Base-by-base conservation (phyloP, 768 basidiomycete species). In the Russula foetens region DNA sequence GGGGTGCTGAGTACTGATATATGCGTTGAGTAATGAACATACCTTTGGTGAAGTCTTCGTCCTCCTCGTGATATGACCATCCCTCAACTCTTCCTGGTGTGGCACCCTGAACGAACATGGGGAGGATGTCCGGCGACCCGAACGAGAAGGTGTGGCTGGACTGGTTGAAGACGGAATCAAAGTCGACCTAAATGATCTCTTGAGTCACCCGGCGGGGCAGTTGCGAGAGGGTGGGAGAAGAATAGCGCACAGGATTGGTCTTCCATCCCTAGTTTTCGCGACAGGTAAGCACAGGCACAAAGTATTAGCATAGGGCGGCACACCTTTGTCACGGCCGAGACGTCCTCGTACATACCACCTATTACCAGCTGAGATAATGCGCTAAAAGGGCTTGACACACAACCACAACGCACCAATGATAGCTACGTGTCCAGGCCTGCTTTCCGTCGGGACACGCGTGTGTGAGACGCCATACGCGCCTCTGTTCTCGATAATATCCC, bases 281-380 rank as follows among this genome's bases (percentile, higher is more conserved):
- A 59, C 53, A 60, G 24, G 67, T 60, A 52, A 63, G 56, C 56
- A 46, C 45, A 35, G 23, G 28, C 14, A 23, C 24, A 48, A 17
- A 50, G 47, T 28, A 49, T 29, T 47, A 15, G 63, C 62, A 24
- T 28, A n/a, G 21, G 19, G 3, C 14, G 4, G 19, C 59, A 9
- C 8, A 81, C 90, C 79, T 90, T 90, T 23, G 88, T 91, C 31
- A 92, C 90, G 17, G 91, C 90, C 0, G 87, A 89, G 4, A 90
- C 90, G 64, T 93, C 90, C 71, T 93, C 91, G 68, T 92, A 92
- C 90, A 93, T 92, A 3, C 91, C 91, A 33, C 83, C 83, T 85
- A 55, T 7, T 45, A 12, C 0, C 11, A 38, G 7, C 19, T 14
- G 12, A 15, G 51, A 39, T 43, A 11, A 21, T n/a, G 35, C 6